A percentile compares a stretch with the other conserved stretches of the same genome.
Evolutionary conservation across 371 early-diverging fungal species (phyloP).

Genomic region (Mycotypha africana): DNA sequence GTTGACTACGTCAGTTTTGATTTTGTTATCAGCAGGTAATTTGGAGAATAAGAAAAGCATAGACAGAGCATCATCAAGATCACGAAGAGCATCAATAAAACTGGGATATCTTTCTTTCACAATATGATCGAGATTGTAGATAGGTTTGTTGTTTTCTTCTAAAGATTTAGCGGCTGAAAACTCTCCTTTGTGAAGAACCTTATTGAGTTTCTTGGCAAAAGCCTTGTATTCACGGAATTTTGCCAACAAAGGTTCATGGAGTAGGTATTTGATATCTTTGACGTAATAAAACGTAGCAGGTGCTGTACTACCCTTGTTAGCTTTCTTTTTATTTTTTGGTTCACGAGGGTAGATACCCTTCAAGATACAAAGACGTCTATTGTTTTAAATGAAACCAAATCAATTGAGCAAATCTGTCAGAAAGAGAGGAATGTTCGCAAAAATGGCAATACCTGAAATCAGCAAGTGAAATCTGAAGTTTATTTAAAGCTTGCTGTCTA

Average conservation of each 20-base stretch:
- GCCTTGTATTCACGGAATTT: constrained; percentile 91
- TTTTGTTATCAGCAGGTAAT: constrained; percentile 71
- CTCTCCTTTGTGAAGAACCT: constrained; percentile 80
- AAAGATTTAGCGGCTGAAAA: constrained; percentile 68
- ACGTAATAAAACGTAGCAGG: constrained; percentile 89
- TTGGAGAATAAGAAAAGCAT: constrained; percentile 91
- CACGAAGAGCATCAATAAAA: constrained; percentile 91
- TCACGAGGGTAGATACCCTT: constrained; percentile 98
- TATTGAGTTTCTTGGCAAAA: constrained; percentile 79
- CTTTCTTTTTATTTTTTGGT: constrained; percentile 92
- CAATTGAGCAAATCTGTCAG: not conserved
- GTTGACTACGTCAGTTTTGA: constrained; percentile 57
- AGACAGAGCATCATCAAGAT: constrained; percentile 94
- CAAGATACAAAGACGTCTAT: constrained; percentile 92
- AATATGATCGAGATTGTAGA: constrained; percentile 86
- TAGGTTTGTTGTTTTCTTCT: constrained; percentile 68
- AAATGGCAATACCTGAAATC: constrained; percentile 93
- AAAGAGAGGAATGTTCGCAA: constrained; percentile 6
- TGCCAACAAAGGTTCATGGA: constrained; percentile 88
- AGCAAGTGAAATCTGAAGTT: constrained; percentile 90
- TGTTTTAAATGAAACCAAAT: too few species aligned
- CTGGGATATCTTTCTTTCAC: constrained; percentile 94
- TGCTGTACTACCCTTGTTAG: constrained; percentile 87
- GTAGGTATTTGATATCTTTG: constrained; percentile 92
- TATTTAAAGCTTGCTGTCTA: constrained; percentile 86